Evolutionary conservation across 2,329 filamentous ascomycete species (phyloP).

Genomic region (Myrmaecium sp.): DNA sequence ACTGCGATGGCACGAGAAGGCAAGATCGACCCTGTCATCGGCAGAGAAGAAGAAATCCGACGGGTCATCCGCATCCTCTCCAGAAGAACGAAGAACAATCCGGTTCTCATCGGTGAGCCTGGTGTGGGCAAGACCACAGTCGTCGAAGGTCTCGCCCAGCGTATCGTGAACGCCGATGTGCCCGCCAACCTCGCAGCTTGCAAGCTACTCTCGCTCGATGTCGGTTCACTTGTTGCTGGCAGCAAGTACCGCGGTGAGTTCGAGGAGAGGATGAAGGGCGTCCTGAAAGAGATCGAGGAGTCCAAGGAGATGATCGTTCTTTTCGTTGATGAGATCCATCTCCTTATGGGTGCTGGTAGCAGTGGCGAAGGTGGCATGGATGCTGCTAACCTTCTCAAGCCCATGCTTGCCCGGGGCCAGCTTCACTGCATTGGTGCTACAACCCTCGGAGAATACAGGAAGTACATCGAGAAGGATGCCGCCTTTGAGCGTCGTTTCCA

Average conservation of each 20-base stretch:
- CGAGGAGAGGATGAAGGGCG: conserved; percentile 97
- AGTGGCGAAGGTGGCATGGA: conserved; percentile 98
- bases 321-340: conserved; percentile 96
- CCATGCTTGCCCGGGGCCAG: conserved; percentile 92
- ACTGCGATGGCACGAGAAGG: conserved; percentile 90
- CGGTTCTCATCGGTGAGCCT: conserved; percentile 90
- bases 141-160: conserved; percentile 84
- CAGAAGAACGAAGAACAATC: conserved; percentile 94
- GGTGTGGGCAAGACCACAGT: conserved; percentile 98
- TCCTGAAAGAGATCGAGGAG: conserved; percentile 88
- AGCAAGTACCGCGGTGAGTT: conserved; percentile 99
- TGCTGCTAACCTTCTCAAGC: conserved; percentile 91
- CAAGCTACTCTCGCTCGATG: conserved; percentile 85
- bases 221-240: conserved; percentile 85
- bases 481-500: conserved; percentile 98
- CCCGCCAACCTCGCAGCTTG: conserved; percentile 89
- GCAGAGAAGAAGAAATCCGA: conserved; percentile 87
- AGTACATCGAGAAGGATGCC: conserved; percentile 97
- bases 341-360: conserved; percentile 92
- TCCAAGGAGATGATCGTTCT: conserved; percentile 94
- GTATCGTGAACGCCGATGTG: conserved; percentile 92
- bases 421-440: conserved; percentile 97
- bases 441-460: conserved; percentile 86
- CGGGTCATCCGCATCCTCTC: conserved; percentile 84
- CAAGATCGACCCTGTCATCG: conserved; percentile 95